Base-by-base conservation (phyloP, 148 eudicot species). In the Pharnaceum exiguum region DNA sequence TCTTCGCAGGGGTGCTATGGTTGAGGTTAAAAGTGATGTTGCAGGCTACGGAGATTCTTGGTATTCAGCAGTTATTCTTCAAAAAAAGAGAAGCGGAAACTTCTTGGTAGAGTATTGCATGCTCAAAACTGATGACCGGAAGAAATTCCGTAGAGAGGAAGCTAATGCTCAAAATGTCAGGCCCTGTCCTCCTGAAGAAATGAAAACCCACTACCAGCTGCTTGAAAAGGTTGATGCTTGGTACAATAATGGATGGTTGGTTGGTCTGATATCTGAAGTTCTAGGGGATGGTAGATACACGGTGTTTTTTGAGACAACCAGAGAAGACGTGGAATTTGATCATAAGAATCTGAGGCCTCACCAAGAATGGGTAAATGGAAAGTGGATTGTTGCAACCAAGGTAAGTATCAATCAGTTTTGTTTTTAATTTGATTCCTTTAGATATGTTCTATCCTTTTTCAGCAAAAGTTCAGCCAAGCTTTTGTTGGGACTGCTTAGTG, bases 171-270 rank as follows among this genome's bases (percentile, higher is more conserved):
- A 53, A 42, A 40, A 62, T 30, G 47, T 84, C 10, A 78, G 86
- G 72, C 83, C 85, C 35, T 66, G 49, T 35, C 86, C 86, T 22
- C 81, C 90, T 59, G 36, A 57, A 33, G 38, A 59, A 15, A 16
- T 39, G 17, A 59, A 66, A 23, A 61, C 66, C 26, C 25, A 4
- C 3, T 80, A 58, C 51, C 57, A 44, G 26, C 51, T 64, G 51
- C 75, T 72, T 55, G 73, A 80, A 48, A 75, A 70, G 59, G 83
- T 83, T 45, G 89, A 83, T 78, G 85, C 71, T 39, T 77, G 80
- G 80, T 59, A 54, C 57, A 73, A 80, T 46, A 76, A 66, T 55
- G 79, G 77, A 48, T 84, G 90, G 90, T 73, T 74, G 81, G 61
- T 57, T 57, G 83, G 83, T 60, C 51, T 62, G 63, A 65, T 84